Base-by-base conservation (phyloP, 1,284 basidiomycete genomes). In the Stereum hirsutum region DNA sequence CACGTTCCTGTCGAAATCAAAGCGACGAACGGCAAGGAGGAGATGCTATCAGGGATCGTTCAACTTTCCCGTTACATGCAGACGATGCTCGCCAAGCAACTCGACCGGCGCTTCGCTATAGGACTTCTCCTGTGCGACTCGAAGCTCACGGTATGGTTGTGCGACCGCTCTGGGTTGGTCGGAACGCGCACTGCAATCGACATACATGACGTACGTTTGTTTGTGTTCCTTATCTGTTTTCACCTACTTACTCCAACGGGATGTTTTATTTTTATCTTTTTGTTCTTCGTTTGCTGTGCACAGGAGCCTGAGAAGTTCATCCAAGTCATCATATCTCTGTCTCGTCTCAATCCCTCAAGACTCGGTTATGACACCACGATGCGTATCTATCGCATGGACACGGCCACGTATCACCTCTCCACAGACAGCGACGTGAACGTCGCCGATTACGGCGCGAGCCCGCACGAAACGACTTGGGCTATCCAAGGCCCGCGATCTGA, bases 101-200 rank as follows among this genome's bases (percentile, higher is more conserved):
- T 36, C 15, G 34, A 36, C 15, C 34, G 34, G 6, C 34, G 34
- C 34, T 36, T 36, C 20, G 34, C 15, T 6, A 17, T 36, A 7
- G 34, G 34, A n/a, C 34, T 36, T 36, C 12, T 36, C 15, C 5
- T 36, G 15, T 36, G 34, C 34, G 21, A 36, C 15, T 36, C 34
- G 5, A 36, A 6, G 34, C 21, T 5, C n/a, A 12, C 12, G 20
- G 34, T 36, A 6, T 36, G 34, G 34, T 12, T 36, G 34, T 36
- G 34, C 34, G 34, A 36, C 34, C 34, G 34, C 34, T 36, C 34
- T 36, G 34, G 34, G 5, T 20, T 36, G 15, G 20, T 36, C n/a
- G 15, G 34, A 15, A 36, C 34, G 20, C 5, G 34, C 15, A 17
- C n/a, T 12, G 5, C 34, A 12, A 36, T 36, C 34, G 34, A 36